Evolutionary conservation across 768 basidiomycete species (phyloP), one percentile per base, ranked within the genome.

Genomic region (Boletus rex-veris): DNA sequence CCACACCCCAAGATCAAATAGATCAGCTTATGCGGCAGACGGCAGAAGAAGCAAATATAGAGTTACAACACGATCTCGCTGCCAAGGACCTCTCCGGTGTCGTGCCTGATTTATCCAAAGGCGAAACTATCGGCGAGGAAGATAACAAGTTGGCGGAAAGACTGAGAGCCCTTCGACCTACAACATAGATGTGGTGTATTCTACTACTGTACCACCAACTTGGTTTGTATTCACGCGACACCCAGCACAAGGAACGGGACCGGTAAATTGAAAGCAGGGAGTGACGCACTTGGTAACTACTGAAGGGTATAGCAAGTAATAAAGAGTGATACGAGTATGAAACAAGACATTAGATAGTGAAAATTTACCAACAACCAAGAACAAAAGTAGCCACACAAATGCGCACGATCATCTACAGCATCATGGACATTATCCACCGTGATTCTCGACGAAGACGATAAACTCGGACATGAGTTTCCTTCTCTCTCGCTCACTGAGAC

Each of bases 1-100:
- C 92, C 12, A 95, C 92, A 6, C 97, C 97, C 1, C 93, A 98
- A 71, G 97, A 99, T 74, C 95, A 99, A 70, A 88, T 99, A 67
- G 97, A 99, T 68, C 74, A 79, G 28, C 83, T 98, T 21, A 79
- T 99, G 78, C 83, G 87, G 52, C 92, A 95, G 73, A 94, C 92
- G 19, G 97, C 97, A 5, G 97, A 98, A 67, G 96, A 99, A 71
- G 93, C 93, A 21, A 89, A 98, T 59, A 89, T 99, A 54, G 93
- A 99, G 69, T 73, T 97, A 24, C 87, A 93, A 69, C 97, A 98
- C 50, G 93, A 94, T 64, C 78, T 98, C 30, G 83, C 86, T 18
- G 72, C 80, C 44, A 84, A 82, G 62, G 80, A 85, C 62, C 68
- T 84, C 33, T 72, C 77, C 10, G 66, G 68, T 24, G 71, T 76